Evolutionary conservation across 805 yeast species (phyloP), one percentile per base, ranked within the genome.

Genomic region (Kurtzmaniella fragi): DNA sequence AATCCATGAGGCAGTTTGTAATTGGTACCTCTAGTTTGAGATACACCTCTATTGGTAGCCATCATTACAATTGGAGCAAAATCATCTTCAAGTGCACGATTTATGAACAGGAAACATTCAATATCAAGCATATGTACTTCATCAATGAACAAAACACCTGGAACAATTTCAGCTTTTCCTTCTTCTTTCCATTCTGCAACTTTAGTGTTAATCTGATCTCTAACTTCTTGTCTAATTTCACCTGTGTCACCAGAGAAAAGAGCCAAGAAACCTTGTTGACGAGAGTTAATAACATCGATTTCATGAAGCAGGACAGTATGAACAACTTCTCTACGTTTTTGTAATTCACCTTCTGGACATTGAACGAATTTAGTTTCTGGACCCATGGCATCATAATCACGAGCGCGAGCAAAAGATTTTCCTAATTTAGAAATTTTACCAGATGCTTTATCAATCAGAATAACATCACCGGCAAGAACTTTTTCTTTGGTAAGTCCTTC

Each of bases 151-250:
- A 93, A 71, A 17, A 93, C 99, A 53, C 99, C 99, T 11, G 99
- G 98, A 31, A 88, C 88, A 48, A 93, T 88, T 60, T 91, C 95
- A 9, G 99, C 99, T 63, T 93, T 93, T 43, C 99, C 98, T 71
- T 93, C 98, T 67, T 93, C 98, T 55, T 85, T 88, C 95, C 97
- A 93, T 66, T 93, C 97, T 15, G 95, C 95, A 38, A 93, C 96
- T 67, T 93, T 90, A 32, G 90, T 82, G 67, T 93, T 93, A 59
- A 93, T 95, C 70, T 93, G 98, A 51, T 87, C 95, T 62, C 99
- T 81, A 23, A 93, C 89, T 62, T 93, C 97, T 14, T 93, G 78
- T 48, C 97, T 78, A 52, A 93, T 93, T 68, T 93, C 99, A 50
- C 99, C 99, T 38, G 97, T 95, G 66, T 93, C 93, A 49, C 96